A percentile compares a stretch with the other conserved stretches of the same genome.
These are phyloP conservation scores for Geotrichum fermentans DNA, from an alignment of 1,139 yeast genomes.

Conservation along the genomic window DNA sequence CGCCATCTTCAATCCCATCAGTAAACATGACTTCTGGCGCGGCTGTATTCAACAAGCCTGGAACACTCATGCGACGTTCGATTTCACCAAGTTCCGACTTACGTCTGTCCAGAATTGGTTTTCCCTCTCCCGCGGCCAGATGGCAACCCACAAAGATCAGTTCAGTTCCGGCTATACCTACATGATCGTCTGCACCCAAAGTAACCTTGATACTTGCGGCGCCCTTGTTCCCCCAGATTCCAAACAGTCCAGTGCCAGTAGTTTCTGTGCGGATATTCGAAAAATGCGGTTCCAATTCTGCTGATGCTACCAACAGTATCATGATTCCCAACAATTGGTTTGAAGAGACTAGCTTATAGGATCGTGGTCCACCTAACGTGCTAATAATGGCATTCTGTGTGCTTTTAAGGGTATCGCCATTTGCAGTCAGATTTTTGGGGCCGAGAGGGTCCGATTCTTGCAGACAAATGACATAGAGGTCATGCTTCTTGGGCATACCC, in stretches of 20 bases:
- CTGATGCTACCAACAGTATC: constrained; percentile 41
- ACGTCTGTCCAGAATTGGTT: constrained; percentile 40
- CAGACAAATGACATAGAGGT: constrained; percentile 44
- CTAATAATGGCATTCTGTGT: constrained; percentile 38
- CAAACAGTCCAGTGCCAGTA: constrained; percentile 52
- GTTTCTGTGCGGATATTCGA: constrained; percentile 40
- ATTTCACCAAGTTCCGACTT: constrained; percentile 45
- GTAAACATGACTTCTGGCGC: constrained; percentile 18
- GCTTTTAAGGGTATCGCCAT: constrained; percentile 40
- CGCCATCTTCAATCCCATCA: constrained; percentile 13
- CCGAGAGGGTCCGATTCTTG: constrained; percentile 52
- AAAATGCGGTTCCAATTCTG: constrained; percentile 38
- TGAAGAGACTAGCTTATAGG: constrained; percentile 37
- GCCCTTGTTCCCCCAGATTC: constrained; percentile 59
- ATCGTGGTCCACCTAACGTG: constrained; percentile 26
- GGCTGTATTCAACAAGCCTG: constrained; percentile 24
- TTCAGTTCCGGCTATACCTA: constrained; percentile 41
- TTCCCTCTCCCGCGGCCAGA: constrained; percentile 65
- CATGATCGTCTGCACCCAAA: constrained; percentile 33
- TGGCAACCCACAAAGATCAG: constrained; percentile 59
- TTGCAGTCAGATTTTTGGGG: constrained; percentile 44
- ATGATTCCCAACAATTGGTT: constrained; percentile 49
- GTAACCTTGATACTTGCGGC: constrained; percentile 42
- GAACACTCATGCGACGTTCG: constrained; percentile 30
- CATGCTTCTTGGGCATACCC: constrained; percentile 27